A percentile compares a stretch with the other conserved stretches of the same genome.
Evolutionary conservation across 2,329 filamentous ascomycete genomes (phyloP).

Genomic region (Pyrenophora graminea): DNA sequence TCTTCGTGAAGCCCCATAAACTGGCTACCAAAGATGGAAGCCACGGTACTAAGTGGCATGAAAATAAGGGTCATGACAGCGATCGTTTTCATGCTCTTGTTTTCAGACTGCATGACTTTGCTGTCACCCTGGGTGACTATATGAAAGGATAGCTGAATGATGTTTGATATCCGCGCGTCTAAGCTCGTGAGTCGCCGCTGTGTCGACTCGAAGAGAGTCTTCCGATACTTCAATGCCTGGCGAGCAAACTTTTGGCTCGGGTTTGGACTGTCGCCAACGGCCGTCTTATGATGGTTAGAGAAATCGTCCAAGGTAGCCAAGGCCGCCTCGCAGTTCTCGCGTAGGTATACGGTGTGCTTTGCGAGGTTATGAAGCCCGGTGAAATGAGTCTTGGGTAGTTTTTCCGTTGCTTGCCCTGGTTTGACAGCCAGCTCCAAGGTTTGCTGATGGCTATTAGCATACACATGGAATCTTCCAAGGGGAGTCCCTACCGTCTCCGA

Average conservation of each 20-base stretch:
- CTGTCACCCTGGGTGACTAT: slow-evolving; percentile 48
- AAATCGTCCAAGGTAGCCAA: slow-evolving; percentile 35
- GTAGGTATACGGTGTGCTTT: slow-evolving; percentile 46
- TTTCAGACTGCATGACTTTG: slow-evolving; percentile 44
- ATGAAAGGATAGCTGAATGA: slow-evolving; percentile 48
- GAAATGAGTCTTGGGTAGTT: slow-evolving; percentile 26
- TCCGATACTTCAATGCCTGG: slow-evolving; percentile 35
- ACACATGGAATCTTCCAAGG: neutral
- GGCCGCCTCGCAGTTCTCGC: slow-evolving; percentile 42
- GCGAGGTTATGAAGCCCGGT: slow-evolving; percentile 46
- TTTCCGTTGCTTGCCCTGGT: slow-evolving; percentile 20
- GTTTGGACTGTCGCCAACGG: slow-evolving; percentile 6
- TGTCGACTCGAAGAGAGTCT: slow-evolving; percentile 41
- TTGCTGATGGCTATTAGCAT: slow-evolving; percentile 20
- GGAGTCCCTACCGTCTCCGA: slow-evolving; percentile 34
- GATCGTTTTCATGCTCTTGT: slow-evolving; percentile 53
- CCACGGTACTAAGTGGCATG: slow-evolving; percentile 47
- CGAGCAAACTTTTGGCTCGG: slow-evolving; percentile 15
- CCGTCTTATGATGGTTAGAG: slow-evolving; percentile 21
- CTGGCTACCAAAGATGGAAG: slow-evolving; percentile 37
- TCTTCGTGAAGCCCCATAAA: slow-evolving; percentile 33
- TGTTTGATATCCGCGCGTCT: slow-evolving; percentile 45
- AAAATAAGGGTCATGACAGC: slow-evolving; percentile 52
- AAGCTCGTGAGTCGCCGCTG: slow-evolving; percentile 42
- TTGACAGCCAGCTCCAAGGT: slow-evolving; percentile 26